These are phyloP conservation scores for Penicillium sp. DNA, from an alignment of 2,329 filamentous ascomycete species.

Conservation along the genomic window DNA sequence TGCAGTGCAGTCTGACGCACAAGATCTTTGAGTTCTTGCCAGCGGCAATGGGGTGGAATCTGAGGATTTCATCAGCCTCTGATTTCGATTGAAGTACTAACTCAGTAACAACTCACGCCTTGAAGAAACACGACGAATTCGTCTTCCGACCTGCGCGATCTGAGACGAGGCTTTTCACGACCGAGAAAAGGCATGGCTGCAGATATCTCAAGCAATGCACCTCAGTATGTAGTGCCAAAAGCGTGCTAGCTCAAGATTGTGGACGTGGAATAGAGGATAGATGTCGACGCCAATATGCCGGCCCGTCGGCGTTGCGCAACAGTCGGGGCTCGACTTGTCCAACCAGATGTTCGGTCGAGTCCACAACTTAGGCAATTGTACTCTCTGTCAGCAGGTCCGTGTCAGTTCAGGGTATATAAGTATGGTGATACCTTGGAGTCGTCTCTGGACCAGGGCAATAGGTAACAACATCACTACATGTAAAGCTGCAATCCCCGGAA, in stretches of 20 bases:
- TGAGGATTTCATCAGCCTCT: conserved; percentile 20
- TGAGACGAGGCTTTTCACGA: conserved; percentile 33
- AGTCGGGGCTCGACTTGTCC: conserved; percentile 13
- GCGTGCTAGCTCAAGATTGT: conserved; percentile 3
- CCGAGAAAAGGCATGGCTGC: conserved; percentile 32
- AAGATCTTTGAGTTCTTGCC: conserved; percentile 46
- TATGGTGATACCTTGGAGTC: not conserved
- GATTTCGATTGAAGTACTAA: not conserved
- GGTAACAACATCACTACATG: not conserved
- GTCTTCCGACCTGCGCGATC: conserved; percentile 37
- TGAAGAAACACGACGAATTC: conserved; percentile 46
- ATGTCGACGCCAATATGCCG: not conserved
- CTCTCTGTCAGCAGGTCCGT: not conserved
- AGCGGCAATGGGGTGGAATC: conserved; percentile 44
- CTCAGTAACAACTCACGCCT: conserved; percentile 31
- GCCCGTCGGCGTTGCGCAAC: conserved; percentile 13
- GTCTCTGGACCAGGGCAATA: not conserved
- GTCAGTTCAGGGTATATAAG: conserved; percentile 7
- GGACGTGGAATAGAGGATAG: not conserved
- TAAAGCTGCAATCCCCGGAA: not conserved
- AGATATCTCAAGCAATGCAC: not conserved
- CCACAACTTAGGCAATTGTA: conserved; percentile 8
- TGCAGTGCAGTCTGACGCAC: conserved; percentile 44
- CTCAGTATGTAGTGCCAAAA: not conserved
- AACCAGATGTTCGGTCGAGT: conserved; percentile 9